Evolutionary conservation across 1,284 basidiomycete genomes (phyloP), one percentile per base, ranked within the genome.

Genomic region (Austroboletus niveus): DNA sequence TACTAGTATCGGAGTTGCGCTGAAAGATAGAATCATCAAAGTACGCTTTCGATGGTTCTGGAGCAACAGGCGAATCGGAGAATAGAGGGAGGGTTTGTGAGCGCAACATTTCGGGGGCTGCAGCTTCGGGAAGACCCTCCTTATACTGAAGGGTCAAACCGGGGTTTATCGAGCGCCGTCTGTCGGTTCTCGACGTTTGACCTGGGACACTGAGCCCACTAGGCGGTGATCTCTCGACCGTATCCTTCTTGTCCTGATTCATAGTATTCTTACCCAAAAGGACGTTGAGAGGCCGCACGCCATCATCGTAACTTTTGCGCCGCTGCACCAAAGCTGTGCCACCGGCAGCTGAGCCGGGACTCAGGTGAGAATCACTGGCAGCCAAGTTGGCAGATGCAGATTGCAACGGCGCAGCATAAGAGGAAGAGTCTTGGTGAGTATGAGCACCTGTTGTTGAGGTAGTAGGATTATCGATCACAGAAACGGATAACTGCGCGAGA

Each of bases 291-390:
- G 79, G 78, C 24, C 77, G 76, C 20, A 79, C 70, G 40, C 81
- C 77, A 51, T 82, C 81, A 55, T 87, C 84, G 53, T 79, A 82
- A 58, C 81, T 85, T 59, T 77, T 81, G 42, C 80, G 72, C 38
- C 80, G 75, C 43, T 66, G 72, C 54, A 69, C 60, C 35, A 52
- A 46, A 53, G 32, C 15, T 2, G 42, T 24, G 6, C 22, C 32
- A 8, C 42, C 51, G 29, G 44, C 50, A 42, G 48, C 45, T 5
- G 57, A 53, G 22, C n/a, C 24, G 11, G 68, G 64, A 46, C 48
- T 58, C 31, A 69, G 58, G 30, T 57, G 65, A 24, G 60, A 47
- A 14, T n/a, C 35, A 24, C 5, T 43, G 43, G 12, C 5, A 20
- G 44, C 20, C 22, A 52, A 17, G 41, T 56, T 53, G 12, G 58